Percentiles rank a stretch among this genome's conserved stretches.
phyloP scores from a whole-genome alignment of 2,329 filamentous ascomycete genomes.

The Chrysoporthe deuterocubensis region DNA sequence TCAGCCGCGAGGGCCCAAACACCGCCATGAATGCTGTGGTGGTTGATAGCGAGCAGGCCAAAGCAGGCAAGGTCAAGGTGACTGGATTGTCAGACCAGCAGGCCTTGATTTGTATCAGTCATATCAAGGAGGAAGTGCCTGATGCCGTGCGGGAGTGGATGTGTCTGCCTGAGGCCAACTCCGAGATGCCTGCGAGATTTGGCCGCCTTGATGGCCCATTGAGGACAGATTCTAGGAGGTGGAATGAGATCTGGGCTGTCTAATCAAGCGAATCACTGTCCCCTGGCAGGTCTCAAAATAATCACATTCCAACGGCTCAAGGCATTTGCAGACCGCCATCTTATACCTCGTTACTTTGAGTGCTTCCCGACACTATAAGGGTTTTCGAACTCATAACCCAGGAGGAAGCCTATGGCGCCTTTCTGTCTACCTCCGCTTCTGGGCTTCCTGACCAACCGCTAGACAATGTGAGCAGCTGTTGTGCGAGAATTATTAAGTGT shows the following conservation, averaged over 20 bases:
- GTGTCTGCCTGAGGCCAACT: constrained; percentile 78
- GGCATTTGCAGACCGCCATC: background rate
- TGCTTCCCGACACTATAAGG: background rate
- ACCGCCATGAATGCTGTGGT: constrained; percentile 39
- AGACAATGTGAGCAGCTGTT: background rate
- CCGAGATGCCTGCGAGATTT: constrained; percentile 62
- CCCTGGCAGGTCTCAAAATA: background rate
- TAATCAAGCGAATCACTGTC: background rate
- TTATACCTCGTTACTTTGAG: background rate
- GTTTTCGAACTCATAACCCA: background rate
- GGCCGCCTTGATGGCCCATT: constrained; percentile 67
- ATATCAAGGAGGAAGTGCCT: constrained; percentile 88
- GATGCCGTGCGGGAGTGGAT: constrained; percentile 83
- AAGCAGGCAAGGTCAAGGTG: constrained; percentile 53
- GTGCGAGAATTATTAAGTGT: background rate
- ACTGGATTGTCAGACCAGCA: constrained; percentile 70
- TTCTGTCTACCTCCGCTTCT: background rate
- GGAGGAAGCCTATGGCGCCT: background rate
- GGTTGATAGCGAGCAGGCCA: constrained; percentile 52
- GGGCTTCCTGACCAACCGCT: background rate
- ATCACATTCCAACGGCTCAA: background rate
- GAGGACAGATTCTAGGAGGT: constrained; percentile 58
- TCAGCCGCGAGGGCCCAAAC: constrained; percentile 12
- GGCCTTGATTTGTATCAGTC: constrained; percentile 89
- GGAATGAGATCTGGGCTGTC: constrained; percentile 68